Conservation (phyloP, 2,329 filamentous ascomycete genomes). For the Botryotinia globosa region DNA sequence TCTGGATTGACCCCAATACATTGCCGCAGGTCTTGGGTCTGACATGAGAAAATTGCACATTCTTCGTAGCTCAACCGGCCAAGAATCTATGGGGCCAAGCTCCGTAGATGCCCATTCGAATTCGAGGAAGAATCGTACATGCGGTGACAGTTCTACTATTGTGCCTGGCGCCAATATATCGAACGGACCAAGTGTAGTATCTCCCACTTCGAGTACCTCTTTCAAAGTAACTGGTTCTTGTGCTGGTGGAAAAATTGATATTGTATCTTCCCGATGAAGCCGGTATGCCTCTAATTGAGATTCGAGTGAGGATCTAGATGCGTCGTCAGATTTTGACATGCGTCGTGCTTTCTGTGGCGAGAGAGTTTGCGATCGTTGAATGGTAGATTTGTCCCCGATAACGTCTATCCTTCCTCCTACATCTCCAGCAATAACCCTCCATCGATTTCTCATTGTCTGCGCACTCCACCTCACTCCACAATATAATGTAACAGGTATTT, state of each 20-base stretch:
- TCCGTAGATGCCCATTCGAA: constrained; percentile 45
- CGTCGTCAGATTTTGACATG: constrained; percentile 6
- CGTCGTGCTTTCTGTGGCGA: constrained; percentile 11
- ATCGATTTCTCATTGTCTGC: constrained; percentile 28
- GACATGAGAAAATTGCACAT: constrained; percentile 84
- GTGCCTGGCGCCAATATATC: constrained; percentile 31
- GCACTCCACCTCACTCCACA: constrained; percentile 29
- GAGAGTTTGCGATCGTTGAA: constrained; percentile 21
- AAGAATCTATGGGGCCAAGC: constrained; percentile 41
- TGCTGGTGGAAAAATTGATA: constrained; percentile 8
- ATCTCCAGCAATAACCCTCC: constrained; percentile 29
- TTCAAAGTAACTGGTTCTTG: constrained; percentile 5
- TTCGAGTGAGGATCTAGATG: neutral
- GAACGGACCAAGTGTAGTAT: constrained; percentile 22
- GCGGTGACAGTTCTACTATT: constrained; percentile 25
- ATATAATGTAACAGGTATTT: constrained; percentile 10
- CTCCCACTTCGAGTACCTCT: neutral
- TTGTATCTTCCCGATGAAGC: constrained; percentile 13
- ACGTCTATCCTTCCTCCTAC: constrained; percentile 5
- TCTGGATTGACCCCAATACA: constrained; percentile 75
- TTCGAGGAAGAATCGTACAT: constrained; percentile 35
- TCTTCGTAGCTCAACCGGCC: constrained; percentile 67
- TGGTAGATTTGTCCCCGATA: neutral
- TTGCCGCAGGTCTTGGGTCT: constrained; percentile 69
- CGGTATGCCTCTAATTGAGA: constrained; percentile 12